Evolutionary conservation across 106 monocot species (phyloP), one percentile per base, ranked within the genome.

Genomic region (Dendrobium chrysotoxum): DNA sequence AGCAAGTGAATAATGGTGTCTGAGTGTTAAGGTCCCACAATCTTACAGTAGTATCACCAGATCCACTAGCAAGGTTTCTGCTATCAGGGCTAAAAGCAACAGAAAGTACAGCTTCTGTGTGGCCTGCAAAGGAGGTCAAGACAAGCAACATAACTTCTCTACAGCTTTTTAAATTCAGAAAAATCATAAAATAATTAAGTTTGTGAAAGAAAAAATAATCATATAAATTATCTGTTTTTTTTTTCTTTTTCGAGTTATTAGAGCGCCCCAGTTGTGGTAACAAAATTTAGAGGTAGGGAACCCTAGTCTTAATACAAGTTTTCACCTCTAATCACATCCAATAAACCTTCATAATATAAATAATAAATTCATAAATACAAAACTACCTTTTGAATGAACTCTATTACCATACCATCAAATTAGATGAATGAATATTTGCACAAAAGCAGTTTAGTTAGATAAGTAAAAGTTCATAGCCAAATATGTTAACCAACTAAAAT

Each of bases 71-170:
- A 72, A 98, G 83, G 35, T 82, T 80, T 45, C 82, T 79, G 71
- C 94, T 86, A 87, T 98, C 97, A 73, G 97, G 97, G 58, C 94
- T 98, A 70, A 98, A 98, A n/a, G 90, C 87, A 82, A 98, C 94
- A 78, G 94, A 91, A 79, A 98, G 90, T 54, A 98, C 91, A 82
- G 97, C 94, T 89, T 98, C 97, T 39, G 87, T 82, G 77, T 98
- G 97, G 41, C 97, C 97, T 98, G 88, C 30, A 87, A 35, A 66
- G 57, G 53, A 28, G 46, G 47, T 47, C 23, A 76, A 40, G n/a
- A 21, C 0, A 74, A 76, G 12, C 47, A 76, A 76, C 10, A 46
- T 61, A 18, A 76, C n/a, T 42, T 41, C 16, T 74, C 41, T 74
- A 13, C 6, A 42, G 41, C 74, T n/a, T 74, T 74, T 21, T 17